These are phyloP conservation scores for Cladorrhinum sp. DNA, from an alignment of 2,329 filamentous ascomycete species.

Conservation along the genomic window DNA sequence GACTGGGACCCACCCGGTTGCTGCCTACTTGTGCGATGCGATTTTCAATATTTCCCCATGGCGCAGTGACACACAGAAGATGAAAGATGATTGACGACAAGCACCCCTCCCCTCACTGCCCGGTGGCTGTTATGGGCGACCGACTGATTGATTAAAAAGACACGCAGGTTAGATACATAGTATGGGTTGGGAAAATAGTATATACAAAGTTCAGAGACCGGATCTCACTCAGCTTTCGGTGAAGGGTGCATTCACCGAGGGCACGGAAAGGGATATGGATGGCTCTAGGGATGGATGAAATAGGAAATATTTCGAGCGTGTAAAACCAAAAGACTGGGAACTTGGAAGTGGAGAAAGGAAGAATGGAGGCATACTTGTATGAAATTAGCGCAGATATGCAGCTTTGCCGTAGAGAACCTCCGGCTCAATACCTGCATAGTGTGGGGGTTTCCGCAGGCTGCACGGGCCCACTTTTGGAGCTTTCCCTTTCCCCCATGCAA, in stretches of 20 bases:
- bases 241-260: neutral
- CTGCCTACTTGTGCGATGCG: neutral
- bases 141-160: too few relatives aligned
- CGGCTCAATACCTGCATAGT: neutral
- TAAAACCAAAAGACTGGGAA: neutral
- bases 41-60: too few relatives aligned
- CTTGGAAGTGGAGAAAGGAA: neutral
- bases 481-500: neutral
- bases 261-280: neutral
- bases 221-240: neutral
- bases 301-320: neutral
- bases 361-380: neutral
- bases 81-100: too few relatives aligned
- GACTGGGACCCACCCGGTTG: neutral
- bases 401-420: neutral
- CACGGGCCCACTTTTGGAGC: neutral
- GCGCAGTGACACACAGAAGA: too few relatives aligned
- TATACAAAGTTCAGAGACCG: neutral
- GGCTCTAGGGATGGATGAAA: neutral
- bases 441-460: neutral
- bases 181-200: neutral
- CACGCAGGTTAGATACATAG: too few relatives aligned
- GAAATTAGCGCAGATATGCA: neutral
- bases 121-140: neutral
- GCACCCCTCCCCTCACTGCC: too few relatives aligned